Percentiles rank a stretch among this genome's conserved stretches.
These are phyloP conservation scores for Yamadazyma diddensiae DNA, from an alignment of 1,139 yeast species.

Conservation along the genomic window DNA sequence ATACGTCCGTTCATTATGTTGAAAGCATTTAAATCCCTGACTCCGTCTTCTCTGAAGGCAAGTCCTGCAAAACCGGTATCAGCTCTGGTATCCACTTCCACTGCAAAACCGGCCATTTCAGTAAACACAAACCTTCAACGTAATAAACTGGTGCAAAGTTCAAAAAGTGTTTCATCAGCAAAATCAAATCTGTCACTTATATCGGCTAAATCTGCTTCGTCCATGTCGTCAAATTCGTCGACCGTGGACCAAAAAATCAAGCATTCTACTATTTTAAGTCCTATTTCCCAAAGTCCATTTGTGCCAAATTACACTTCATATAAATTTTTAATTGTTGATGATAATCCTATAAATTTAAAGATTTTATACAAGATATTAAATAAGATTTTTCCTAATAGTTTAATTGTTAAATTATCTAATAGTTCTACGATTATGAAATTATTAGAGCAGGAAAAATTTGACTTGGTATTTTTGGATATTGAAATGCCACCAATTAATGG, in stretches of 20 bases:
- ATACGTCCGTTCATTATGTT: no score
- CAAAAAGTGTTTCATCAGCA: constrained; percentile 9
- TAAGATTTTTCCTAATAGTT: constrained; percentile 35
- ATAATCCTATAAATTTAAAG: constrained; percentile 40
- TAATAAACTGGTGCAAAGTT: constrained; percentile 13
- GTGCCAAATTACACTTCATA: constrained; percentile 25
- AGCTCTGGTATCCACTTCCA: constrained; percentile 1
- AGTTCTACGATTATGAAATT: constrained; percentile 27
- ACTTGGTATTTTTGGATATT: constrained; percentile 41
- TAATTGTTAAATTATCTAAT: constrained; percentile 28
- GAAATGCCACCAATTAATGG: constrained; percentile 49
- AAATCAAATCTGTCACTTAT: constrained; percentile 9
- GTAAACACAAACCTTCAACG: constrained; percentile 13
- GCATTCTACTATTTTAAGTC: constrained; percentile 12
- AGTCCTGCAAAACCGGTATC: constrained; percentile 2
- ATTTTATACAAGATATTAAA: constrained; percentile 32
- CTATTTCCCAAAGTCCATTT: constrained; percentile 14
- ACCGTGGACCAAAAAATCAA: constrained; percentile 13
- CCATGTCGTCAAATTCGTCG: constrained; percentile 4
- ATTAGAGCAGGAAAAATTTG: constrained; percentile 22
- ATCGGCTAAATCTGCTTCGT: constrained; percentile 10
- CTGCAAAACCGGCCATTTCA: constrained; percentile 10
- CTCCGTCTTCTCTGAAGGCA: no score
- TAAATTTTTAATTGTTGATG: constrained; percentile 41
- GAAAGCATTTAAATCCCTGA: constrained; percentile 15